Evolutionary conservation across 306 rosid species (phyloP), one percentile per base, ranked within the genome.

Genomic region (Prunus salicina): DNA sequence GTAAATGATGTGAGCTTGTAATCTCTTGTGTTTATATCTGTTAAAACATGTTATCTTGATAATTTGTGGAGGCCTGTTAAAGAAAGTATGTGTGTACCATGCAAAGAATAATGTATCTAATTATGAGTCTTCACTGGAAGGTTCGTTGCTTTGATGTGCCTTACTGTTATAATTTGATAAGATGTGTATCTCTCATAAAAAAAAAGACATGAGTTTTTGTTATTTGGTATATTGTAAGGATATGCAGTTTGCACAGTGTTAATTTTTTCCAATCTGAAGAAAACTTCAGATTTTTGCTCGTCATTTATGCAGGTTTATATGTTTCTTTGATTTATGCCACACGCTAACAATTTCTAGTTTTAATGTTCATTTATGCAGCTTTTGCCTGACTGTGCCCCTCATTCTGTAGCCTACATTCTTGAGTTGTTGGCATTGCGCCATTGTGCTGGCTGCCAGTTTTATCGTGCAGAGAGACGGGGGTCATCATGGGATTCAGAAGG

Each of bases 391-490:
- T 95, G 97, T 75, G 97, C 97, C 43, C 97, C 99, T 20, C 85
- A 82, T 75, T 86, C 97, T n/a, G 92, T 95, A 45, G 79, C 87
- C 76, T 90, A 90, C 88, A 87, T 95, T 84, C 89, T 92, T 25
- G 86, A 88, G 78, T 68, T 95, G 84, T 83, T 95, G 87, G n/a
- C 77, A 62, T 74, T 92, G 82, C 86, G 81, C 75, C 97, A 90
- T 69, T 92, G 97, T 71, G 97, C 99, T 16, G 99, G 99, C 62
- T 95, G 97, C 81, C 91, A 90, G 74, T 90, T 95, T 72, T 89
- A 89, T 85, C 99, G 97, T 22, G 96, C 97, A 11, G 99, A 95
- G 84, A 62, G 87, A 74, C 87, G 96, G 68, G 97, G 97, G 22
- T 73, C 82, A 51, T 84, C 81, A 55, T 95, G 99, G 99, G 97